Percentiles rank a stretch among this genome's conserved stretches.
phyloP scores from a whole-genome alignment of 2,329 filamentous ascomycete species.

The Verticillium nubilum region DNA sequence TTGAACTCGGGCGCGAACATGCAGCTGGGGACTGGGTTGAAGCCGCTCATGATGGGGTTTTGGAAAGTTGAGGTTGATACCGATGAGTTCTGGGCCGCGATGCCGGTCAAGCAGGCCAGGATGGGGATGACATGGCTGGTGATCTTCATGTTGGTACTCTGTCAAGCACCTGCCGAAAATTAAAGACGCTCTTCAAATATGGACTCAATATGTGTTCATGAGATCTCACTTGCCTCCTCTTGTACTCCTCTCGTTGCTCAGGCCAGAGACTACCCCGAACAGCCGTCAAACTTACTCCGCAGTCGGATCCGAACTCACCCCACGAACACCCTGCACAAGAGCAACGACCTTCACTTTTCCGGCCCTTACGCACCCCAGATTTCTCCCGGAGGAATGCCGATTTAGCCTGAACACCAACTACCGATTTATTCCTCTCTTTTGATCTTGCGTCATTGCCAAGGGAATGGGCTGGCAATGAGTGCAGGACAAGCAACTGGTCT shows the following conservation, averaged over 20 bases:
- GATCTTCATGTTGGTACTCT: background rate
- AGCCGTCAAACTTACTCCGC: background rate
- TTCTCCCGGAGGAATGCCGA: background rate
- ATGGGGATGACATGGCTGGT: background rate
- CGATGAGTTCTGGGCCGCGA: background rate
- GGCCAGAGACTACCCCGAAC: background rate
- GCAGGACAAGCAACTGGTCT: no score
- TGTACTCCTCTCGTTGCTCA: background rate
- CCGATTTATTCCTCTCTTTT: background rate
- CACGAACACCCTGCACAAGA: background rate
- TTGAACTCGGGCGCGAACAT: constrained; percentile 29
- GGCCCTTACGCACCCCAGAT: background rate
- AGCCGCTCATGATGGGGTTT: constrained; percentile 45
- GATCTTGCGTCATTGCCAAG: background rate
- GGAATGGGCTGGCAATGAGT: no score
- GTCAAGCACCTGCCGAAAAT: background rate
- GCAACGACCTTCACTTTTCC: background rate
- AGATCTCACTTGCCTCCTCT: background rate
- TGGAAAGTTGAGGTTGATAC: background rate
- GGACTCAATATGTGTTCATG: background rate
- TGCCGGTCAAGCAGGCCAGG: background rate
- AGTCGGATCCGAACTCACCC: background rate
- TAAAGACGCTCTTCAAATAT: no score
- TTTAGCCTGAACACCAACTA: background rate
- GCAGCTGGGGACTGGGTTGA: constrained; percentile 42